Base-by-base conservation (phyloP, 805 yeast species). In the Lipomyces spencermartinsiae region DNA sequence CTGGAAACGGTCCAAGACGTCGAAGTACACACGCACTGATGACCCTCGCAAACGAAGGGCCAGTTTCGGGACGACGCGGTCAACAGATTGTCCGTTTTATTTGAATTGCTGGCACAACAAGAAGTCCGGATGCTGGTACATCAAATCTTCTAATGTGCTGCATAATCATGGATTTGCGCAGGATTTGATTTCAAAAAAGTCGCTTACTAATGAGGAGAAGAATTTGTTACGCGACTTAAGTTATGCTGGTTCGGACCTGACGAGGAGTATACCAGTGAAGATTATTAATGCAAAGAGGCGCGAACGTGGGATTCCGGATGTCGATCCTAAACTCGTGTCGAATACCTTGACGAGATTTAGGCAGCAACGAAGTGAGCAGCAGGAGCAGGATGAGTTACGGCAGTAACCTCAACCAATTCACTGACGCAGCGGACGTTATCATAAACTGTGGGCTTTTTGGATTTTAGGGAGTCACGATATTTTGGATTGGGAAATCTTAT, bases 101-200 rank as follows among this genome's bases (percentile, higher is more conserved):
- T 39, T 68, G 43, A 68, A 65, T 51, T 68, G 71, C 61, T 68
- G 71, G 71, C 71, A 68, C 35, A 67, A 68, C 33, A 68, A 68
- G 35, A 67, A 68, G 37, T 65, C 70, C 4, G 71, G 69, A 2
- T 54, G 65, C 61, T 68, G 71, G 71, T 68, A 68, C 49, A 59
- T 68, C 54, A 68, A 68, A 49, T 68, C 71, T 8, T 65, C 71
- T 3, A 68, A 68, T 34, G 37, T 66, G 7, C 33, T 62, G 12
- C 71, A 68, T 33, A 68, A 68, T 43, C 71, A 68, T 39, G 66
- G 43, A 14, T 68, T 68, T 56, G 67, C 69, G 16, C 62, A 58
- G 39, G 71, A 68, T 35, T 39, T 61, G 56, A 62, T 68, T 8
- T 54, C 58, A 12, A 62, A 63, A 55, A 68, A 68, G 54, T 58